phyloP scores from a whole-genome alignment of 805 yeast genomes.

The Candida ficus region DNA sequence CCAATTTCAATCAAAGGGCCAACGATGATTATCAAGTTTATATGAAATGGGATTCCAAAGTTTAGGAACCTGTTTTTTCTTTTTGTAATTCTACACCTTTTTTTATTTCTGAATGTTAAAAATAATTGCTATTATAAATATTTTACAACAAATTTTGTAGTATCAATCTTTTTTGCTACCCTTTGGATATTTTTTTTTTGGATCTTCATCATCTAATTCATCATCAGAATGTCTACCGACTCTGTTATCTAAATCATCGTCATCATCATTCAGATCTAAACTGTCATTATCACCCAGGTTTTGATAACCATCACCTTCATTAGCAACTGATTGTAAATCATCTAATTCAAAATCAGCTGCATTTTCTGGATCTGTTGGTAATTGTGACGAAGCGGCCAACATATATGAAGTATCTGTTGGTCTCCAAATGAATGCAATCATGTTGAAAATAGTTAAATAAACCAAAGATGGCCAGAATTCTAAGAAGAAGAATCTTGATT shows the following conservation, averaged over 20 bases:
- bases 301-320: conserved; percentile 30
- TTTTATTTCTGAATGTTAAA: no score
- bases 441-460: conserved; percentile 76
- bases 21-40: no score
- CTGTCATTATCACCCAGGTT: conserved; percentile 25
- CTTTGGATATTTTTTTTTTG: background rate
- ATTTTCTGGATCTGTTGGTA: conserved; percentile 73
- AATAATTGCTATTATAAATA: no score
- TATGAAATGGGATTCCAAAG: no score
- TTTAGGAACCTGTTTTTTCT: no score
- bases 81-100: no score
- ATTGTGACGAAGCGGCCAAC: conserved; percentile 90
- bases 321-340: conserved; percentile 42
- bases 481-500: conserved; percentile 76
- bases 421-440: conserved; percentile 91
- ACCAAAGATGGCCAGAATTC: conserved; percentile 96
- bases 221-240: background rate
- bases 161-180: conserved; percentile 5
- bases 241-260: conserved; percentile 13
- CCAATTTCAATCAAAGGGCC: no score
- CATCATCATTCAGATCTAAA: conserved; percentile 20
- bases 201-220: conserved; percentile 4
- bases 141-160: no score
- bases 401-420: conserved; percentile 94
- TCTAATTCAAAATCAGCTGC: conserved; percentile 65